Evolutionary conservation across 306 rosid genomes (phyloP), one percentile per base, ranked within the genome.

Genomic region (Rosa rugosa): DNA sequence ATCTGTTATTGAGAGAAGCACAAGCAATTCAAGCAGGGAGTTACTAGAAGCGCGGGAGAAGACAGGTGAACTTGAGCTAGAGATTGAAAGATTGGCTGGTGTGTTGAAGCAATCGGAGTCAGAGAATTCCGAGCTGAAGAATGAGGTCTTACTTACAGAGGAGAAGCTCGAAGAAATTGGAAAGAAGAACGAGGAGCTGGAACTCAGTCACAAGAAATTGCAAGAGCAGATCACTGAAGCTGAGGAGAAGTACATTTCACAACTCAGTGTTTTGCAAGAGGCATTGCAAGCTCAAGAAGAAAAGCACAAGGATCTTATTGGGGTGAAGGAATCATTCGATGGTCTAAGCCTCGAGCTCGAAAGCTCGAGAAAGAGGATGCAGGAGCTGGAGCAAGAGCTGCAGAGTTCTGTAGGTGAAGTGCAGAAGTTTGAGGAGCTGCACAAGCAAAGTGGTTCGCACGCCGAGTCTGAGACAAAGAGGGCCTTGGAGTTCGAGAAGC

Each of bases 21-120:
- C 89, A 5, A 87, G 83, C 63, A 79, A 80, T 83, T 84, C 87
- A 9, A 86, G 88, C 88, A 86, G 99, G 84, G 98, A 95, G 64
- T 68, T 88, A 76, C 84, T 93, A 25, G 98, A 95, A 83, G 93
- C 97, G 8, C 85, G 90, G 84, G 99, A 92, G 89, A 95, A 91
- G 89, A 80, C 77, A 4, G 87, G 84, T 66, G 99, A 96, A 74
- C 94, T 93, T 5, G 96, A 90, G 81, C 63, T 49, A 71, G 99
- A 96, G 81, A 85, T 88, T 41, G 85, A 84, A 80, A 80, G 87
- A 69, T 82, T 90, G 60, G 86, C 93, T 65, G 90, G 84, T 64
- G 83, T 75, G 47, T 79, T 91, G 70, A 96, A 96, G 88, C 82
- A 83, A 77, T 89, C 93, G 20, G 99, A 93, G 75, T 83, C 87